These are phyloP conservation scores for Zymoseptoria brevis DNA, from an alignment of 2,329 filamentous ascomycete species.

Conservation along the genomic window DNA sequence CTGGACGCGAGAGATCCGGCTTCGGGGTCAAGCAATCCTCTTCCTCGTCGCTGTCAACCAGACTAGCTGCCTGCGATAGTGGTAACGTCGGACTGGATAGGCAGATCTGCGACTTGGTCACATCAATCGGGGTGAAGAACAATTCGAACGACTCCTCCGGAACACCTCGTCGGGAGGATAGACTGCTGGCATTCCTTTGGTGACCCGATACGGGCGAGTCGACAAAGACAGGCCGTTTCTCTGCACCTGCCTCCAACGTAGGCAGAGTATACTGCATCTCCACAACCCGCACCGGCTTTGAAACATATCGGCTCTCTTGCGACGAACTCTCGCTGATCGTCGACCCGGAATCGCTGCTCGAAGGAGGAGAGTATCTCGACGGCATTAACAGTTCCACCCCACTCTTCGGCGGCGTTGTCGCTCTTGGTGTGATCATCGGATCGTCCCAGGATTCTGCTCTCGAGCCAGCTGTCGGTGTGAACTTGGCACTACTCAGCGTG, in stretches of 20 bases:
- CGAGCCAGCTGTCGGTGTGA: not conserved
- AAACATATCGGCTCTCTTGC: conserved; percentile 7
- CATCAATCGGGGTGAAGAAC: conserved; percentile 23
- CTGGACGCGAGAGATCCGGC: conserved; percentile 5
- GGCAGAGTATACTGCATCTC: not conserved
- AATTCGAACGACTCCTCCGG: conserved; percentile 13
- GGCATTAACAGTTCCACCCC: not conserved
- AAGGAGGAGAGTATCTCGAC: not conserved
- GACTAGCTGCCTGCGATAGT: not conserved
- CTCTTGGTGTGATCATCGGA: not conserved
- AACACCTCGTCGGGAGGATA: conserved; percentile 6
- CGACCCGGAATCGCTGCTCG: not conserved
- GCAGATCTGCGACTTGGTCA: conserved; percentile 14
- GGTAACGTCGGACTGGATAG: conserved; percentile 17
- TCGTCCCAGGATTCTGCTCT: conserved; percentile 5
- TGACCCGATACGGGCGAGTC: not conserved
- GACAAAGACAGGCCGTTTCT: not conserved
- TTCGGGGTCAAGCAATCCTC: conserved; percentile 11
- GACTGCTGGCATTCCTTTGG: conserved; percentile 8
- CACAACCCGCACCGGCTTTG: not conserved
- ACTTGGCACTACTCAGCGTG: conserved; percentile 1
- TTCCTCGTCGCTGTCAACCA: conserved; percentile 13
- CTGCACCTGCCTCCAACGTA: not conserved
- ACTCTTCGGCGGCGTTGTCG: not conserved
- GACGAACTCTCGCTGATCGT: not conserved